Percentiles rank a stretch among this genome's conserved stretches.
Conservation (phyloP, 306 rosid species). For the Chamaecrista fasciculata region DNA sequence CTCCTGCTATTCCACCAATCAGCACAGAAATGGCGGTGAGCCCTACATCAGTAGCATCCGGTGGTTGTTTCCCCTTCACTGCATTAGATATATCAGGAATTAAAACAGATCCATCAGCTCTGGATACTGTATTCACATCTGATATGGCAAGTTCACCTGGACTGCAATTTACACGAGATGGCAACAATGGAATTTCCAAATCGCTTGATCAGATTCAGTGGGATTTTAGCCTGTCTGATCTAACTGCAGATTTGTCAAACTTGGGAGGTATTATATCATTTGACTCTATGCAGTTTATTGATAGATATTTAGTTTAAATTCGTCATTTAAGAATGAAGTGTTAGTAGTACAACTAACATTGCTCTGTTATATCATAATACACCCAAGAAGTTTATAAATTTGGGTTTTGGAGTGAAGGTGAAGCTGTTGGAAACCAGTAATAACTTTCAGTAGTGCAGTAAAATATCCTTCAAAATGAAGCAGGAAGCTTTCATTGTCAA, state of each 20-base stretch:
- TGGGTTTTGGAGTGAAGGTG: not conserved
- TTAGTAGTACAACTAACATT: not conserved
- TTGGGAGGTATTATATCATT: constrained; percentile 72
- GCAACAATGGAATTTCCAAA: constrained; percentile 74
- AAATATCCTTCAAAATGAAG: constrained; percentile 1
- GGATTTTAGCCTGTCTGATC: constrained; percentile 89
- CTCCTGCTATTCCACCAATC: constrained; percentile 65
- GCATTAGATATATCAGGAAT: constrained; percentile 94
- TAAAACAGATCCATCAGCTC: constrained; percentile 74
- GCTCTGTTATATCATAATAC: not conserved
- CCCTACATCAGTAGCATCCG: constrained; percentile 94
- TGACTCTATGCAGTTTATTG: not conserved
- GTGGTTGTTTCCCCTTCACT: constrained; percentile 94
- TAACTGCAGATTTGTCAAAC: constrained; percentile 85
- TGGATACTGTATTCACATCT: constrained; percentile 84
- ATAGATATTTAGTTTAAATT: constrained; percentile 1
- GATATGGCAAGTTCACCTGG: constrained; percentile 84
- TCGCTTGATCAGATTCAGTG: constrained; percentile 89
- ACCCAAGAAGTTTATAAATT: constrained; percentile 15
- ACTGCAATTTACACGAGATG: constrained; percentile 82
- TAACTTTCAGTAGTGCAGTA: not conserved
- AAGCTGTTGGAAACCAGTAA: constrained; percentile 3
- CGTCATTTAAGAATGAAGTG: not conserved
- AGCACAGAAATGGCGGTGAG: constrained; percentile 86
- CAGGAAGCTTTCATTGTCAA: constrained; percentile 2